Evolutionary conservation across 306 rosid genomes (phyloP), one percentile per base, ranked within the genome.

Genomic region (Heteromeles arbutifolia): DNA sequence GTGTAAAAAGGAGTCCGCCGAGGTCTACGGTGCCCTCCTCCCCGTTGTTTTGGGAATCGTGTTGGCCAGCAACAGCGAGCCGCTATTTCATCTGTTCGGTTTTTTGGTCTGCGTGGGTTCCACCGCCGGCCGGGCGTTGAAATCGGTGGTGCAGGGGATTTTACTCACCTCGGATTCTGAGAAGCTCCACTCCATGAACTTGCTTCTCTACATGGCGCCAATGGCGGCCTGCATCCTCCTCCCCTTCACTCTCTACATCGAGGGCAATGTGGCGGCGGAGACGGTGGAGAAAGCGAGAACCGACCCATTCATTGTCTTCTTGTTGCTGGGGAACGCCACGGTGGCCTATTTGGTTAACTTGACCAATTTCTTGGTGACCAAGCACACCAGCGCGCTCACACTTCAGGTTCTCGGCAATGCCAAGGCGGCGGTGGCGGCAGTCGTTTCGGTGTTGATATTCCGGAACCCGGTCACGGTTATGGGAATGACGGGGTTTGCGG

Each of bases 321-420:
- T 94, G 77, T 66, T 94, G 72, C 1, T 83, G 9, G 98, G 97
- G 82, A 94, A 94, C 67, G 98, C 97, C 3, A 94, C 98, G 8
- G 95, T 94, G 18, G 98, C 98, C 13, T 94, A 94, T 76, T 76
- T 92, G 85, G 98, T 94, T n/a, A 94, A 94, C 24, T 45, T 94
- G 74, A 94, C 97, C 50, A 94, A 94, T 57, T 94, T 94, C 70
- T 32, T 94, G 75, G 98, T 94, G 6, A 94, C 98, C 19, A 94
- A 94, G 43, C 97, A 94, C 75, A 94, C 98, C 0, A 94, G 98
- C 34, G 98, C 98, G 0, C 70, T 94, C 85, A 94, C 98, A 0
- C 72, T 94, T 66, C 98, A 94, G 83, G 98, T 94, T 19, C 81
- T 94, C 62, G 98, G 98, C 4, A 94, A 94, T 74, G 98, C 97